Conservation (phyloP, 805 yeast species). For the Wickerhamia fluorescens region DNA sequence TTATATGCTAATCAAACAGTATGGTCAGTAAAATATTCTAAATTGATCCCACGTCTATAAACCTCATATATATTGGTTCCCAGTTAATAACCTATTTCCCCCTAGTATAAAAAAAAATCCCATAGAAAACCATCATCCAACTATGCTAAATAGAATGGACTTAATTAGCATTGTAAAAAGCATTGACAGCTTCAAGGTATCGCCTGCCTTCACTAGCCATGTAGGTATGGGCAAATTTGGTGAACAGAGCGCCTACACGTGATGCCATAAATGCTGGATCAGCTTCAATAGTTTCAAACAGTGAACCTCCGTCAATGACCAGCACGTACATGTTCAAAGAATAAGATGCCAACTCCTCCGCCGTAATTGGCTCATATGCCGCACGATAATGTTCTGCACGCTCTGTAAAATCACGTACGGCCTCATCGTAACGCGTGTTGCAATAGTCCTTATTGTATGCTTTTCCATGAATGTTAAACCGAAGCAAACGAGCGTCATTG, state of each 20-base stretch:
- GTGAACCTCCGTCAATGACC: conserved; percentile 20
- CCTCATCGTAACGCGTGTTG: conserved; percentile 42
- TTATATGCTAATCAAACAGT: no score
- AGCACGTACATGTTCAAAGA: conserved; percentile 15
- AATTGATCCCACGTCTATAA: no score
- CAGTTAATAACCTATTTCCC: no score
- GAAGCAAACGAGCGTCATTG: conserved; percentile 42
- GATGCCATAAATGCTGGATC: conserved; percentile 13
- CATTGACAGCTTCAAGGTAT: conserved; percentile 20
- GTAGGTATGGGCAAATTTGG: conserved; percentile 12
- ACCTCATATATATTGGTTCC: no score
- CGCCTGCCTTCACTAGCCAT: conserved; percentile 15
- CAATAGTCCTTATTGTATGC: conserved; percentile 56
- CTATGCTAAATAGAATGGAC: no score
- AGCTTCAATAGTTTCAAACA: conserved; percentile 11
- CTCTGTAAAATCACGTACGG: conserved; percentile 53
- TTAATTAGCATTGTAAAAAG: conserved; percentile 14
- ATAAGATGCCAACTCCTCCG: conserved; percentile 17
- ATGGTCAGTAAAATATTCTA: no score
- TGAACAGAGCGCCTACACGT: conserved; percentile 4
- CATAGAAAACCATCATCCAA: no score
- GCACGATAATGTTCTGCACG: conserved; percentile 46
- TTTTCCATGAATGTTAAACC: conserved; percentile 59
- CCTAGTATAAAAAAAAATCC: no score
- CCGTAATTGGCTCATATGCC: conserved; percentile 24